Base-by-base conservation (phyloP, 768 basidiomycete species). In the Rhizopogon roseolus region DNA sequence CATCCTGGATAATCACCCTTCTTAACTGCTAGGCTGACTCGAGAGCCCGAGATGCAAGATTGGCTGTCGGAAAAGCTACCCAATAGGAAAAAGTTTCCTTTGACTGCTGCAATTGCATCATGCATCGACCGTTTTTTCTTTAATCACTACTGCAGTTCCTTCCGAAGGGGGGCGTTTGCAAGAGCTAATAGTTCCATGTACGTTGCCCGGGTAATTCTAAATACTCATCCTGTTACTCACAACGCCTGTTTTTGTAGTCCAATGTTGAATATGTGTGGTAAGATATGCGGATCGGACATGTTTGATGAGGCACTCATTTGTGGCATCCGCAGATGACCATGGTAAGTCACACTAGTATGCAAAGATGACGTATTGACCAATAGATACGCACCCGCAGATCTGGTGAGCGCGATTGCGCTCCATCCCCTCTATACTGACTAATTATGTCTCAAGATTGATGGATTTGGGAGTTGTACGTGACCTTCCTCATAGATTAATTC, bases 171-270 rank as follows among this genome's bases (percentile, higher is more conserved):
- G 6, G 93, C 92, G 0, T 98, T 96, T 68, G 90, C 91, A 1
- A 76, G 90, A 50, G 93, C 94, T 8, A 97, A 96, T 65, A 84
- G 89, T 59, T 84, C 89, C 14, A 95, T 98, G 85, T 95, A 71
- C 57, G 90, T 57, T 13, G 53, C 19, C 44, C 40, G 32, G 6
- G 19, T 43, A 52, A 49, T 41, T 44, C 19, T 22, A 11, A 8
- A 22, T 10, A 54, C n/a, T 1, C 22, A 16, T 4, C 7, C 42
- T 54, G 32, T 53, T 13, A 40, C 37, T 53, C 43, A 60, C 14
- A 41, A 41, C 42, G 27, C 13, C 38, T n/a, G 48, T 16, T n/a
- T 34, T 22, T 13, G 3, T 54, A 90, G 89, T 67, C 89, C 89
- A 4, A 92, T 92, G 90, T 67, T 90, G 60, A 92, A 92, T 56